Base-by-base conservation (phyloP, 2,329 filamentous ascomycete species). In the Cordyceps tenuipes region DNA sequence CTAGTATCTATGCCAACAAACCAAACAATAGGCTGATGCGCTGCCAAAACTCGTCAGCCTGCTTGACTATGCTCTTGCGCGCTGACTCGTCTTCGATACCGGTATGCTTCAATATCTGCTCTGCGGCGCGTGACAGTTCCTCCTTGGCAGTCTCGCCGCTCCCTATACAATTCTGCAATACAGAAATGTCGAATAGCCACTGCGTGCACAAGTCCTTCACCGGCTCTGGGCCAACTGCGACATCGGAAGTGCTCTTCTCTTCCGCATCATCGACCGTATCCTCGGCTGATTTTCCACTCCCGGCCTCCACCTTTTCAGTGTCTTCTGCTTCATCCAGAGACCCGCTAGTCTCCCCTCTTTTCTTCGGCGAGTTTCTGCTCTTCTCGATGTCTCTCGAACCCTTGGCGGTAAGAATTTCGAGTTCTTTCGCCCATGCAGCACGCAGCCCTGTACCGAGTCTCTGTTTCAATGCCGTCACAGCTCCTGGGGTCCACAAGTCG, bases 11-110 rank as follows among this genome's bases (percentile, higher is more conserved):
- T 65, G 79, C 79, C 64, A 97, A 74, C 60, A 96, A 75, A 2
- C 89, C 91, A 74, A 97, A 96, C 29, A 97, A 72, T 63, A 97
- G 73, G 70, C 83, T 87, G 12, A 89, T 94, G 67, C 88, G 84
- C 76, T 88, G 90, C 85, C 90, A 94, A 71, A 94, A 95, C 56
- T 92, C 90, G 50, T 80, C 77, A 6, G 90, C 83, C 17, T 79
- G 76, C 71, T 87, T 88, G 65, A 69, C 72, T 43, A 95, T 71
- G 63, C 82, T 82, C 49, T 79, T 72, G 17, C 75, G 76, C 6
- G 72, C 74, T 12, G 77, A 71, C 31, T 80, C 77, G 4, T 80
- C 69, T 0, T 80, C 79, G 7, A 87, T 67, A 2, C 77, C 79
- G 1, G 76, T 75, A 46, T 73, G 77, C 43, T 74, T 66, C 41